Evolutionary conservation across 2,329 filamentous ascomycete species (phyloP).

Genomic region (Phoma sp.): DNA sequence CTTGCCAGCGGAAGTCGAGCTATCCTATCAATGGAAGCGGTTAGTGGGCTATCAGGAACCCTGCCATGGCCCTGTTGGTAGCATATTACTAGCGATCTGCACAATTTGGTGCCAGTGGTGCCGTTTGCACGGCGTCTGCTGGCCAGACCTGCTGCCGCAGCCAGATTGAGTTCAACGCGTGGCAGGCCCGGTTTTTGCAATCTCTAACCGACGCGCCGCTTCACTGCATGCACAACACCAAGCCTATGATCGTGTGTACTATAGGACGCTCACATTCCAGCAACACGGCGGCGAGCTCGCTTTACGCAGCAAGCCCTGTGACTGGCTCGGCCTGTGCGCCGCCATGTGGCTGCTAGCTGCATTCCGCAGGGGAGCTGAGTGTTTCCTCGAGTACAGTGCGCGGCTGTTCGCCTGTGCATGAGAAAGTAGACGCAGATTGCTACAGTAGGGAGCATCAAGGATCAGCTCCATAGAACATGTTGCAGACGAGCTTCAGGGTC

Average conservation of each 20-base stretch:
- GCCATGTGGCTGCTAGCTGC: slow-evolving; percentile 15
- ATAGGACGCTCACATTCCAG: slow-evolving; percentile 10
- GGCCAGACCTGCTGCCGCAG: slow-evolving; percentile 26
- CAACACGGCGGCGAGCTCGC: background rate
- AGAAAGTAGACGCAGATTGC: background rate
- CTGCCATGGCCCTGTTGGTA: slow-evolving; percentile 30
- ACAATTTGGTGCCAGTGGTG: slow-evolving; percentile 25
- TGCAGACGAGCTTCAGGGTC: background rate
- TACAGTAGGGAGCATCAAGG: background rate
- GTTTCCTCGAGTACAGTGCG: slow-evolving; percentile 2
- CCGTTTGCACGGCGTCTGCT: slow-evolving; percentile 21
- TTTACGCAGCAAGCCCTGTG: background rate
- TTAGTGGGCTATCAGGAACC: slow-evolving; percentile 27
- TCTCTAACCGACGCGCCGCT: slow-evolving; percentile 16
- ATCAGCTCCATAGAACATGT: slow-evolving; percentile 3
- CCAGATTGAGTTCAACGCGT: slow-evolving; percentile 23
- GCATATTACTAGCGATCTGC: slow-evolving; percentile 27
- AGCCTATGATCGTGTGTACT: background rate
- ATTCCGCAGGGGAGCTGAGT: slow-evolving; percentile 4
- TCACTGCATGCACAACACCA: slow-evolving; percentile 9
- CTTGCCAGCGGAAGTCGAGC: slow-evolving; percentile 27
- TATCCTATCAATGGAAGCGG: slow-evolving; percentile 28
- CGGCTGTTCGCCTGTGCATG: background rate
- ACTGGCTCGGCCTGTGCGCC: background rate
- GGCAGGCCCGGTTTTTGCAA: slow-evolving; percentile 23